phyloP scores from a whole-genome alignment of 2,329 filamentous ascomycete species.

The Arthrobotrys entomopaga region DNA sequence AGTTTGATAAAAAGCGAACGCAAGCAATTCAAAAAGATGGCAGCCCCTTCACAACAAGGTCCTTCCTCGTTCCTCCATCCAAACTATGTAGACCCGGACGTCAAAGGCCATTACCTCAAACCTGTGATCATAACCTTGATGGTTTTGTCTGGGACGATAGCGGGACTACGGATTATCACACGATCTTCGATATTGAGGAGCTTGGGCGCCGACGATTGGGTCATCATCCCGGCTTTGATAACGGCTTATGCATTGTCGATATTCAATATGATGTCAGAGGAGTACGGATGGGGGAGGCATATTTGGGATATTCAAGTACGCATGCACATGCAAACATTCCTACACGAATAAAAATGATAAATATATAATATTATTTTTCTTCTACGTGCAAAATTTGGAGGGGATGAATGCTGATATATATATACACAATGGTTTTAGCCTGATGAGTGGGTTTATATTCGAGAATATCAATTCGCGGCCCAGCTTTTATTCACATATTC shows the following conservation, averaged over 20 bases:
- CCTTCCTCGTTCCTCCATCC: constrained; percentile 45
- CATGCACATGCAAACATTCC: background rate
- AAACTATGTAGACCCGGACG: constrained; percentile 46
- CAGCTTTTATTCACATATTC: constrained; percentile 53
- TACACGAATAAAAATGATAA: no score
- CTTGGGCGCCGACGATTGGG: constrained; percentile 45
- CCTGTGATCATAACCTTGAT: constrained; percentile 52
- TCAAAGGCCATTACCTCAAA: constrained; percentile 52
- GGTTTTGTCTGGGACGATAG: constrained; percentile 47
- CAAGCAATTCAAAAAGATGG: constrained; percentile 21
- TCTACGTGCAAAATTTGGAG: no score
- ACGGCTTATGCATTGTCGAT: constrained; percentile 49
- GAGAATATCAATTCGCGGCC: constrained; percentile 48
- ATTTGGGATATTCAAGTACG: constrained; percentile 53
- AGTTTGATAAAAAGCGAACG: background rate
- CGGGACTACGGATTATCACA: constrained; percentile 51
- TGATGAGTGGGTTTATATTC: constrained; percentile 42
- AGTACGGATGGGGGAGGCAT: constrained; percentile 53
- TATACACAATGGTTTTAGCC: constrained; percentile 8
- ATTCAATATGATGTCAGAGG: constrained; percentile 46
- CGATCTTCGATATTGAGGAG: constrained; percentile 51
- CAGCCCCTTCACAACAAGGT: constrained; percentile 10
- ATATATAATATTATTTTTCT: no score
- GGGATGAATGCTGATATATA: no score
- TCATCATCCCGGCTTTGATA: constrained; percentile 48